Evolutionary conservation across 331 rosid genomes (phyloP), one percentile per base, ranked within the genome.

Genomic region (Quercus lobata): DNA sequence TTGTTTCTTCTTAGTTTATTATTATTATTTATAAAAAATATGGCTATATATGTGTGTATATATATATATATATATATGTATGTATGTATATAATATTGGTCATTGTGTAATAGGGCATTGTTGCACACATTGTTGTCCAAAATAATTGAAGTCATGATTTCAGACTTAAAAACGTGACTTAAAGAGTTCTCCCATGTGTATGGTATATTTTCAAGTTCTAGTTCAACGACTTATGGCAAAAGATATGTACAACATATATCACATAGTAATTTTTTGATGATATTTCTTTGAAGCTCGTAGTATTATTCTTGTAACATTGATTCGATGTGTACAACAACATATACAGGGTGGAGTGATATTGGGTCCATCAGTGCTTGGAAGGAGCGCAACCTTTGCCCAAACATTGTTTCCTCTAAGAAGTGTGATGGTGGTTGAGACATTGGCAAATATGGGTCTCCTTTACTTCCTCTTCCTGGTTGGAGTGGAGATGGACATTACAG

Each of bases 391-490:
- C 55, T 91, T 89, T 81, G 84, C 92, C 7, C 30, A 76, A 9
- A 55, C 88, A 10, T 8, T 96, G 1, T 96, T 96, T 56, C 99
- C 98, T 9, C 58, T 86, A 12, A 90, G 97, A 83, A 90, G 99
- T 72, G 96, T 87, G 46, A 88, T 96, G 87, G 88, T 96, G 55
- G 63, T 91, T 29, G 98, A 96, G 79, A 85, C 99, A 70, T 90
- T 93, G 98, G 96, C 96, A 7, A 96, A 91, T 4, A 84, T 93
- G 52, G 98, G 98, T n/a, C 92, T 96, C 12, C 90, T 96, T 18
- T 96, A 89, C 72, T 96, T 96, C 12, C 88, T 93, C 53, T 96
- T 96, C 86, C 74, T 96, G 32, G 92, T 91, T 7, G 99, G 99
- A 58, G 90, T 96, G 49, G 98, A 90, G 18, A 91, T 96, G 98